A percentile compares a stretch with the other conserved stretches of the same genome.
Conservation (phyloP, 345 rosid genomes). For the Hirschfeldia incana region DNA sequence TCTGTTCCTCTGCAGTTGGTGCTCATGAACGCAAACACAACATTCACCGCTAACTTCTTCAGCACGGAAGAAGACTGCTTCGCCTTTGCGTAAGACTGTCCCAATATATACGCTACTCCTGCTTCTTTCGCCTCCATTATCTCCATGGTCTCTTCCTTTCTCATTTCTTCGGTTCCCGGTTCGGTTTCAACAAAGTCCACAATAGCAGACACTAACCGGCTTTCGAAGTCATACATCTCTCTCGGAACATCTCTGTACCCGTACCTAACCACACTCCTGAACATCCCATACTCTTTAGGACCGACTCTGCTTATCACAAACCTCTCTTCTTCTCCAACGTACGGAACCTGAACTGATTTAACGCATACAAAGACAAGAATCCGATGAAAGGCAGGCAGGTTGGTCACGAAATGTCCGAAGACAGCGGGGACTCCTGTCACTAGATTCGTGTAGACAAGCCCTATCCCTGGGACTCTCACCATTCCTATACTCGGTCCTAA, state of each 20-base stretch:
- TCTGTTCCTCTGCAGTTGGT: slow-evolving; percentile 71
- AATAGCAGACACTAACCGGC: slow-evolving; percentile 53
- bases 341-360: slow-evolving; percentile 80
- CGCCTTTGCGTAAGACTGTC: slow-evolving; percentile 65
- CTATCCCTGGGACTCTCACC: slow-evolving; percentile 87
- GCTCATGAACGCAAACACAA: slow-evolving; percentile 63
- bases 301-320: slow-evolving; percentile 69
- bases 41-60: slow-evolving; percentile 63
- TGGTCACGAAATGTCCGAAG: slow-evolving; percentile 83
- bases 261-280: slow-evolving; percentile 78
- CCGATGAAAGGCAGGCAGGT: slow-evolving; percentile 77
- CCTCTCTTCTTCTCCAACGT: slow-evolving; percentile 59
- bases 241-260: slow-evolving; percentile 81
- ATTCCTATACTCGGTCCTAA: slow-evolving; percentile 80
- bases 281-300: slow-evolving; percentile 74
- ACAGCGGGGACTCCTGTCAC: slow-evolving; percentile 79
- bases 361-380: slow-evolving; percentile 76
- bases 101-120: slow-evolving; percentile 66
- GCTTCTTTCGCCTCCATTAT: slow-evolving; percentile 69
- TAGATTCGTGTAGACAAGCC: slow-evolving; percentile 66
- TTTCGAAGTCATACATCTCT: slow-evolving; percentile 72
- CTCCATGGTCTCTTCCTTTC: slow-evolving; percentile 43
- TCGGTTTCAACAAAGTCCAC: slow-evolving; percentile 55
- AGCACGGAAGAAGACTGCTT: slow-evolving; percentile 60
- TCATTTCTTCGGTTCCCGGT: slow-evolving; percentile 19